phyloP scores from a whole-genome alignment of 768 basidiomycete genomes.

The Tephrocybe sp. region DNA sequence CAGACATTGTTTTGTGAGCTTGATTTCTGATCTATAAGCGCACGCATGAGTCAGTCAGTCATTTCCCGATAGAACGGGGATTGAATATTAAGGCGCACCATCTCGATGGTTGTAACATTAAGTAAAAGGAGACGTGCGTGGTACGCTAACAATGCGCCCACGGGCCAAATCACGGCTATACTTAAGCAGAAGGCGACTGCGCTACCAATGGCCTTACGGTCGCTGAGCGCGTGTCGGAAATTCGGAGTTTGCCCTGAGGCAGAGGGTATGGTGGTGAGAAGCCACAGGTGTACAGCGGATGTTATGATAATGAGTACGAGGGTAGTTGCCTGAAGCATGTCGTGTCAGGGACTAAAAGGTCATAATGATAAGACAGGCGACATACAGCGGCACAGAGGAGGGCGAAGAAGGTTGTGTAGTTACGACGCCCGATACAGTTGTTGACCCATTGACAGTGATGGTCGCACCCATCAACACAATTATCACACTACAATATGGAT shows the following conservation, averaged over 20 bases:
- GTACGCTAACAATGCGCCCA: conserved; percentile 76
- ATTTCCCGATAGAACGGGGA: too few species aligned
- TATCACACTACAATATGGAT: conserved; percentile 77
- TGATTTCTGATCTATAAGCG: conserved; percentile 74
- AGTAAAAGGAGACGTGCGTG: conserved; percentile 85
- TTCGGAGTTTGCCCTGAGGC: conserved; percentile 30
- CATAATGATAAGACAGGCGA: conserved; percentile 22
- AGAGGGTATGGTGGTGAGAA: conserved; percentile 50
- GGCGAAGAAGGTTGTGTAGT: conserved; percentile 91
- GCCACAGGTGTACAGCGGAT: conserved; percentile 77
- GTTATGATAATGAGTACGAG: conserved; percentile 79
- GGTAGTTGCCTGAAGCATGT: conserved; percentile 56
- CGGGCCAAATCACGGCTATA: conserved; percentile 78
- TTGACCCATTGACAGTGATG: conserved; percentile 93
- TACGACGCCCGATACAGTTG: conserved; percentile 93
- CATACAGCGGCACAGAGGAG: conserved; percentile 78
- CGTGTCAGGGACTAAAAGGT: background rate
- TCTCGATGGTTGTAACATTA: conserved; percentile 96
- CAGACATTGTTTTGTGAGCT: conserved; percentile 67
- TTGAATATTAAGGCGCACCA: conserved; percentile 55
- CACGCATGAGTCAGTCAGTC: conserved; percentile 5
- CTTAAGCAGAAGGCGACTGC: conserved; percentile 78
- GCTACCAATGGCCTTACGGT: conserved; percentile 61
- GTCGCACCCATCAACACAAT: conserved; percentile 95
- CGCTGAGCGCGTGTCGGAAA: conserved; percentile 46